phyloP scores from a whole-genome alignment of 2,329 filamentous ascomycete genomes.

The Pseudogymnoascus sp. region DNA sequence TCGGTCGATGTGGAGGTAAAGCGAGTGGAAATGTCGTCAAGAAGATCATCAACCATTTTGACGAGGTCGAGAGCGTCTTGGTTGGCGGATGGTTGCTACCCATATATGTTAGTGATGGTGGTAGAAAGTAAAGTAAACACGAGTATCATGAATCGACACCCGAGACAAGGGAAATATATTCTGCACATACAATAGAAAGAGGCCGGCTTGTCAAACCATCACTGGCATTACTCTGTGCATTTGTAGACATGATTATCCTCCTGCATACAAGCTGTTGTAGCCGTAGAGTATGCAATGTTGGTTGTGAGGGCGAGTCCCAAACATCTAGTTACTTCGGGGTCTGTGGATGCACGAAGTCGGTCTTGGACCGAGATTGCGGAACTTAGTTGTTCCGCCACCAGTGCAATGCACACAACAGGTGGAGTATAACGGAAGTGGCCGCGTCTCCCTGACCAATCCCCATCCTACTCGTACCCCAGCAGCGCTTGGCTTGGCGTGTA shows the following conservation, averaged over 20 bases:
- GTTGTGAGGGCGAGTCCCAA: neutral
- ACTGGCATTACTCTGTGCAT: neutral
- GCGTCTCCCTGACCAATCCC: neutral
- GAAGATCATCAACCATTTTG: conserved; percentile 70
- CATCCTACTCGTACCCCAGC: neutral
- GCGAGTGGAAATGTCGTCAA: conserved; percentile 77
- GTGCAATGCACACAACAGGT: neutral
- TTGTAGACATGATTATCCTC: conserved; percentile 2
- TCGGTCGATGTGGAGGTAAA: conserved; percentile 80
- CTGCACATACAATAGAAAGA: conserved; percentile 1
- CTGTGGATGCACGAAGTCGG: neutral
- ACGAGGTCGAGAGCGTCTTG: conserved; percentile 58
- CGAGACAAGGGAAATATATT: neutral
- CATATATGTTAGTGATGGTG: neutral
- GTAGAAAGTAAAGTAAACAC: neutral
- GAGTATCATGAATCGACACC: neutral
- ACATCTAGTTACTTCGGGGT: neutral
- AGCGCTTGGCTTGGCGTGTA: neutral
- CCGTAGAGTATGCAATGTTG: neutral
- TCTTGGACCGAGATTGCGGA: neutral
- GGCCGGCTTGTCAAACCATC: neutral
- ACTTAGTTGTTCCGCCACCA: neutral
- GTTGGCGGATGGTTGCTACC: conserved; percentile 34
- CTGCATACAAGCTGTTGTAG: neutral
- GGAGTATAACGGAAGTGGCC: neutral